A percentile compares a stretch with the other conserved stretches of the same genome.
These are phyloP conservation scores for Wallacemonas sp. DNA, from an alignment of 208 protist species.

Conservation along the genomic window DNA sequence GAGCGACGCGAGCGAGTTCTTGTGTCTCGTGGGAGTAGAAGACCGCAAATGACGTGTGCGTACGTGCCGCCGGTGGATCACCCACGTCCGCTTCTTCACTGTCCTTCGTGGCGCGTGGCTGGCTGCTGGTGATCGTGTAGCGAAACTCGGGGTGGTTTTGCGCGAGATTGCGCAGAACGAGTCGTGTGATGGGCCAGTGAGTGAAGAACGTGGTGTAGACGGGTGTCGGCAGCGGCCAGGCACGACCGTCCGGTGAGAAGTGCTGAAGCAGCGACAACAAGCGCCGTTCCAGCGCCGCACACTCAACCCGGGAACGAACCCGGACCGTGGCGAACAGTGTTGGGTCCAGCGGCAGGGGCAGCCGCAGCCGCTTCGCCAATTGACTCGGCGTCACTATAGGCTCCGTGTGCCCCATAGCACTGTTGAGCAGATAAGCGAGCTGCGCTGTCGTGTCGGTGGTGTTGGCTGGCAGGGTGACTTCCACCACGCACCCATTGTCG, in stretches of 20 bases:
- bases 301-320: not conserved
- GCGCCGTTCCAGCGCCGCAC: not conserved
- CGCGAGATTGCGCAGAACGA: not conserved
- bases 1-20: not conserved
- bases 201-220: constrained; percentile 3
- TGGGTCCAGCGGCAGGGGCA: not conserved
- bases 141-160: not conserved
- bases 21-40: not conserved
- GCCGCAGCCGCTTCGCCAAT: not conserved
- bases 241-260: constrained; percentile 1
- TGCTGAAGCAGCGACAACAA: not conserved
- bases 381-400: too few species aligned
- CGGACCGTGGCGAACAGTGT: not conserved
- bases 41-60: not conserved
- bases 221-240: not conserved
- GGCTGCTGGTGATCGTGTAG: not conserved
- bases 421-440: not conserved
- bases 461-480: not conserved
- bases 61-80: not conserved
- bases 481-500: too few species aligned
- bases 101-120: not conserved
- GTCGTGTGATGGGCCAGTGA: constrained; percentile 3
- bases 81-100: too few species aligned
- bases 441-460: not conserved
- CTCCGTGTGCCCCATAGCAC: not conserved